These are phyloP conservation scores for Camelina neglecta DNA, from an alignment of 345 rosid species.

Conservation along the genomic window DNA sequence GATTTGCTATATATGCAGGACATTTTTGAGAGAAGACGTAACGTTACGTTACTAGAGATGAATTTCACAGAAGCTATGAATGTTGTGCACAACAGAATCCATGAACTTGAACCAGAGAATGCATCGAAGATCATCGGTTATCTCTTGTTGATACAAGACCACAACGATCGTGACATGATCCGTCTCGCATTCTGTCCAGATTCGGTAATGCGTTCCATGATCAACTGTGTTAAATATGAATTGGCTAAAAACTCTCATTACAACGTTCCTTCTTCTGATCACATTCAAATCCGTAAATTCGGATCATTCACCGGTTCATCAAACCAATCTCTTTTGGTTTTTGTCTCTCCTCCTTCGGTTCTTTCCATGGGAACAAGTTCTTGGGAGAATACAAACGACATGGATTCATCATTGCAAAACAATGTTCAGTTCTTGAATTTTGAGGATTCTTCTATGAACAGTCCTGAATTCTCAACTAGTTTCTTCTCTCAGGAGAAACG, in stretches of 20 bases:
- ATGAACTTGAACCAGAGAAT: conserved; percentile 77
- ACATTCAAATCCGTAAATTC: conserved; percentile 8
- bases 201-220: conserved; percentile 57
- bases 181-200: conserved; percentile 87
- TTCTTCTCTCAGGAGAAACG: conserved; percentile 52
- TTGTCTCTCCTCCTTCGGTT: conserved; percentile 24
- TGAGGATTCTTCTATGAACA: conserved; percentile 31
- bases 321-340: conserved; percentile 3
- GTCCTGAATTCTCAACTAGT: conserved; percentile 55
- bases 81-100: conserved; percentile 75
- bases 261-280: conserved; percentile 46
- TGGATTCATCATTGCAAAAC: conserved; percentile 47
- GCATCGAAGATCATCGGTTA: conserved; percentile 83
- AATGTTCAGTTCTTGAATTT: conserved; percentile 53
- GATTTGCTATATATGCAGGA: not conserved
- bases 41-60: conserved; percentile 48
- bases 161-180: conserved; percentile 81
- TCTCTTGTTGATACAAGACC: conserved; percentile 68
- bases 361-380: conserved; percentile 46
- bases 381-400: conserved; percentile 58
- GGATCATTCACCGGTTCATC: conserved; percentile 12
- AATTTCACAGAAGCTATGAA: conserved; percentile 81
- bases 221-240: conserved; percentile 65
- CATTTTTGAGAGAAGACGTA: not conserved
- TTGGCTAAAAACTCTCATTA: conserved; percentile 42